Percentiles rank a stretch among this genome's conserved stretches.
These are phyloP conservation scores for Calocera cornea DNA, from an alignment of 768 basidiomycete species.

Conservation along the genomic window DNA sequence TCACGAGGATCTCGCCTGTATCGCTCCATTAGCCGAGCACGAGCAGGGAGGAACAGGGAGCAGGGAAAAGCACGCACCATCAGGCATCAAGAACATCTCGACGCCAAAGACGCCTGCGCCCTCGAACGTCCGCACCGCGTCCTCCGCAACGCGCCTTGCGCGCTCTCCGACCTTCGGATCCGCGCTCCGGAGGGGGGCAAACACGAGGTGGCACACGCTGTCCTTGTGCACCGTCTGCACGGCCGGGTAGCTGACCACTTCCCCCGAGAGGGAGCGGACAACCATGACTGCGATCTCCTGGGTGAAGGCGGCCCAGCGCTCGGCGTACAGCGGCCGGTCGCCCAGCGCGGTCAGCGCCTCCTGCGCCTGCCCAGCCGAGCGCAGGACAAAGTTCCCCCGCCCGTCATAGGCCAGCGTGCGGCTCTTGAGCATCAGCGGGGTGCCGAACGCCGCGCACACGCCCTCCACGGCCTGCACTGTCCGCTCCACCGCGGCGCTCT, in stretches of 20 bases:
- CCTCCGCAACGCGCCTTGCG: constrained; percentile 64
- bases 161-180: constrained; percentile 38
- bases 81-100: constrained; percentile 87
- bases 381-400: constrained; percentile 75
- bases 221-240: constrained; percentile 94
- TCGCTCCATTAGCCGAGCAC: background rate
- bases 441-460: constrained; percentile 48
- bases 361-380: constrained; percentile 36
- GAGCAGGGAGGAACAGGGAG: background rate
- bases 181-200: constrained; percentile 57
- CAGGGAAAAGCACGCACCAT: constrained; percentile 41
- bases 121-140: constrained; percentile 58
- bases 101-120: constrained; percentile 96
- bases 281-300: constrained; percentile 97
- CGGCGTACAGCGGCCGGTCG: constrained; percentile 73
- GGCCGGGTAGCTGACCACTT: constrained; percentile 70
- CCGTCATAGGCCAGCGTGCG: constrained; percentile 95
- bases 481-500: constrained; percentile 48
- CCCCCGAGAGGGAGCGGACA: constrained; percentile 60
- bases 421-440: constrained; percentile 92
- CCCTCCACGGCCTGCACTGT: constrained; percentile 38
- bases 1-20: constrained; percentile 67
- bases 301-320: constrained; percentile 79
- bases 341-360: constrained; percentile 40
- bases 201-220: constrained; percentile 84